These are phyloP conservation scores for Penicillium taxi DNA, from an alignment of 495 filamentous ascomycete species.

Conservation along the genomic window DNA sequence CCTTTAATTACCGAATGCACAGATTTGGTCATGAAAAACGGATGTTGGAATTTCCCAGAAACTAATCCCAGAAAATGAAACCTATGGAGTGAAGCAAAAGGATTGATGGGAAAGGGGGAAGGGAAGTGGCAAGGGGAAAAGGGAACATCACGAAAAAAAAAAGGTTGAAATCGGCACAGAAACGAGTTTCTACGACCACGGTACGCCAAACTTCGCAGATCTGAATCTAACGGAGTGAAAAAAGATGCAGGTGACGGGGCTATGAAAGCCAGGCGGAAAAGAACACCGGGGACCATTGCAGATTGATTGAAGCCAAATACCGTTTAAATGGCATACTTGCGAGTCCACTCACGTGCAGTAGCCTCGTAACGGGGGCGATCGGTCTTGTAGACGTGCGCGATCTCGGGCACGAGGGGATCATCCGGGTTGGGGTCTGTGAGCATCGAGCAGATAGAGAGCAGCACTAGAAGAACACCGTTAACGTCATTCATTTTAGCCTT, in stretches of 20 bases:
- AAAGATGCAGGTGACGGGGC: conserved; percentile 27
- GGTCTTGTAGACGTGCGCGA: conserved; percentile 99
- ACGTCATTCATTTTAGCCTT: too few species aligned
- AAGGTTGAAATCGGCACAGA: conserved; percentile 4
- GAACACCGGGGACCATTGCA: conserved; percentile 8
- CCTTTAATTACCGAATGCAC: too few species aligned
- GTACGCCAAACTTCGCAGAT: conserved; percentile 40
- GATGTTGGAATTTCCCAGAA: conserved; percentile 34
- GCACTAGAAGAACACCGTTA: conserved; percentile 47
- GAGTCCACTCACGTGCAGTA: conserved; percentile 95
- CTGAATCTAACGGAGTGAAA: conserved; percentile 31
- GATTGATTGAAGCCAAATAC: conserved; percentile 21
- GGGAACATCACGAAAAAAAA: conserved; percentile 17
- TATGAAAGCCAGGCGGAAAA: conserved; percentile 15
- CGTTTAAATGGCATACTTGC: conserved; percentile 84
- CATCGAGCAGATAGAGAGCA: conserved; percentile 99
- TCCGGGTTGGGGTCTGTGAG: conserved; percentile 98
- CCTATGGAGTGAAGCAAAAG: too few species aligned
- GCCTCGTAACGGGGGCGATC: conserved; percentile 92
- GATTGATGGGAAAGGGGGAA: conserved; percentile 2
- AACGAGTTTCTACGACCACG: conserved; percentile 40
- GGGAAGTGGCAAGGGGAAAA: conserved; percentile 10
- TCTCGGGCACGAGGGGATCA: conserved; percentile 95
- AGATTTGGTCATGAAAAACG: conserved; percentile 40
- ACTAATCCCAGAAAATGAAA: conserved; percentile 12